phyloP scores from a whole-genome alignment of 1,139 yeast genomes.

The Suhomyces yuchorum region DNA sequence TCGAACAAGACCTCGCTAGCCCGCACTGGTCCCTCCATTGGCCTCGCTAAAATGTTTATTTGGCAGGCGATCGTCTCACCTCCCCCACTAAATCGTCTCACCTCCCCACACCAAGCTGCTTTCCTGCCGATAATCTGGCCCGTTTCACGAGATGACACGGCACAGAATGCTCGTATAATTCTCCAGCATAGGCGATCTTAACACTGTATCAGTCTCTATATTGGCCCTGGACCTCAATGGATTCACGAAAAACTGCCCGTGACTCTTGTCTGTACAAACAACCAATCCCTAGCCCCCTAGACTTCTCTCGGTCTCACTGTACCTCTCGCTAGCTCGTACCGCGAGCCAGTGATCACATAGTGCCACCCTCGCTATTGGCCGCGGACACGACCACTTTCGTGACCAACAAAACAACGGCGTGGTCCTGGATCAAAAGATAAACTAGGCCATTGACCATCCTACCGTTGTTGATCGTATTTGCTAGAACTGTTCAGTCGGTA shows the following conservation, averaged over 20 bases:
- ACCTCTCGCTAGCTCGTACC: neutral
- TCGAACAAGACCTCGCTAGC: neutral
- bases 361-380: constrained; percentile 4
- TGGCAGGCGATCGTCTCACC: neutral
- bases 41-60: neutral
- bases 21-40: neutral
- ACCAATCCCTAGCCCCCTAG: no score
- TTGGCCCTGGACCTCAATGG: no score
- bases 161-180: neutral
- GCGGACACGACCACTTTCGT: constrained; percentile 12
- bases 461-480: neutral
- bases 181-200: no score
- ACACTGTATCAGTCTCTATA: no score
- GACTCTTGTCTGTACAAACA: no score
- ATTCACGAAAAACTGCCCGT: no score
- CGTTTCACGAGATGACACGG: neutral
- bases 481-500: neutral
- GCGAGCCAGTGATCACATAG: neutral
- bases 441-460: neutral
- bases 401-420: constrained; percentile 14
- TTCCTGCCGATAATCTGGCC: neutral
- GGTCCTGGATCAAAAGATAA: constrained; percentile 7
- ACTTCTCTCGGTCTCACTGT: no score
- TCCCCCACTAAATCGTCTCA: neutral
- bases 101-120: neutral